Base-by-base conservation (phyloP, 2,329 filamentous ascomycete genomes). In the Cordyceps cicadae region DNA sequence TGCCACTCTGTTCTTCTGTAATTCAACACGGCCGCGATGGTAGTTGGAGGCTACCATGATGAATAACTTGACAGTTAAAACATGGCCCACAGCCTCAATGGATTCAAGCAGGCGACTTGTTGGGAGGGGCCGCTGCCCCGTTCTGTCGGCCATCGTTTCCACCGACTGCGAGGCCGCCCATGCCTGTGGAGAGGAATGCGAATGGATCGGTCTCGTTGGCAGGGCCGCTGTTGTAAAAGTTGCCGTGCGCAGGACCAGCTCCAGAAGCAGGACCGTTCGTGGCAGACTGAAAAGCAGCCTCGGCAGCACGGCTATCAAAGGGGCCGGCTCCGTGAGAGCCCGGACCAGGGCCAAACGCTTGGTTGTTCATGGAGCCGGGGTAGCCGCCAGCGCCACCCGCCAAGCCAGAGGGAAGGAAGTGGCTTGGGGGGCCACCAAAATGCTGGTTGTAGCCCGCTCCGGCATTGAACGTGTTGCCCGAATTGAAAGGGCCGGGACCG, bases 301-400 rank as follows among this genome's bases (percentile, higher is more conserved):
- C 93, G 17, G 93, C 91, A 64, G 91, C 89, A 64, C 92, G 90
- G 78, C 92, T 95, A 71, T 96, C 92, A 70, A 99, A 97, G 5
- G 88, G 88, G 14, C 91, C 89, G 48, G 89, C 89, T 26, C 89
- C 89, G 74, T 94, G 91, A 67, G 91, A 87, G 57, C 87, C 86
- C 45, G 87, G 88, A 60, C 86, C 87, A 49, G 89, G 87, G 62
- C 87, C 87, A 64, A 87, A 96, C 50, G 71, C 72, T 68, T 92
- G 89, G 43, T 88, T 90, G 73, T 90, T 90, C 75, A 97, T 84
- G 2, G 90, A 82, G 39, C 89, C 81, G 57, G 90, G 88, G 70
- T 96, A 97, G 29, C 67, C 70, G 61, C 86, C 88, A 41, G 89
- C 87, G 63, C 86, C 87, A 21, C 74, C 74, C 62, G 87, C 91